Evolutionary conservation across 495 filamentous ascomycete genomes (phyloP).

Genomic region (Penicillium maclennaniae): DNA sequence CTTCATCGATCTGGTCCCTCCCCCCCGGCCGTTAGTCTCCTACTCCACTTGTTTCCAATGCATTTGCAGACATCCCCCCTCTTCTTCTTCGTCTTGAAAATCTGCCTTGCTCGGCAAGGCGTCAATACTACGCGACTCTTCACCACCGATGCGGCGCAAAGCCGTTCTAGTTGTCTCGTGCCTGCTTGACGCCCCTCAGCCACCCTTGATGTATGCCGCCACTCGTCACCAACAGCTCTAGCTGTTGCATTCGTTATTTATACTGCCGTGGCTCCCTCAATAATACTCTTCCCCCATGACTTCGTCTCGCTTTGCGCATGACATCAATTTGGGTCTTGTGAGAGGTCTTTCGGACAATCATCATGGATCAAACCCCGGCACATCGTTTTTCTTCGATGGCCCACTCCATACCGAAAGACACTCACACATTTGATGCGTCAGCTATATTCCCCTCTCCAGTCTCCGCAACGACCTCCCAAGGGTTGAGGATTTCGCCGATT

Average conservation of each 20-base stretch:
- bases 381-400: conserved; percentile 4
- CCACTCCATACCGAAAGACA: conserved; percentile 13
- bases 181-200: conserved; percentile 26
- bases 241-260: conserved; percentile 26
- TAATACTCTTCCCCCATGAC: conserved; percentile 8
- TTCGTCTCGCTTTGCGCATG: conserved; percentile 5
- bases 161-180: conserved; percentile 25
- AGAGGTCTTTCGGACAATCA: not conserved
- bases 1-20: conserved; percentile 28
- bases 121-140: conserved; percentile 23
- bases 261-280: conserved; percentile 12
- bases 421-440: conserved; percentile 14
- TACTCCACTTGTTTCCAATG: conserved; percentile 24
- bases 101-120: conserved; percentile 40
- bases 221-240: conserved; percentile 19
- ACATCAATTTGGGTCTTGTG: not conserved
- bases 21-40: conserved; percentile 22
- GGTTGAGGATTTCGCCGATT: conserved; percentile 9
- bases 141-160: conserved; percentile 24
- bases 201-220: conserved; percentile 29
- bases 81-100: conserved; percentile 15
- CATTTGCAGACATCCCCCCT: conserved; percentile 18
- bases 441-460: conserved; percentile 21
- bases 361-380: conserved; percentile 15
- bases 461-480: conserved; percentile 12